Conservation (phyloP, 2,329 filamentous ascomycete genomes). For the Paecilomyces fulvus region DNA sequence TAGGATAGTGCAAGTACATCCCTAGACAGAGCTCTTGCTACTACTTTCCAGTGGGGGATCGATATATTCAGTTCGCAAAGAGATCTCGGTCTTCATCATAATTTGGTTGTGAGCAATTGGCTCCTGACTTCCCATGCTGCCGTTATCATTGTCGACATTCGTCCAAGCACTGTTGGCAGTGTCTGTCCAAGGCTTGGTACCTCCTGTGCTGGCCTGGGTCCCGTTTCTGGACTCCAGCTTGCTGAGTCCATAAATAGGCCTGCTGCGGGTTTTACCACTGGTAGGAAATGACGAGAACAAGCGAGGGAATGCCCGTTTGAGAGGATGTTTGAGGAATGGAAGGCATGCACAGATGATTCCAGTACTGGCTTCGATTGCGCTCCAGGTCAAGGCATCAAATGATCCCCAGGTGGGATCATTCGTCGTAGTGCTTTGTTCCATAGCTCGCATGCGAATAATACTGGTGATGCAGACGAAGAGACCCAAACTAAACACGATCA, state of each 20-base stretch:
- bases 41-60: too few relatives aligned
- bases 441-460: conserved; percentile 35
- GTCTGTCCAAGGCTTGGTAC: background rate
- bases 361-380: conserved; percentile 13
- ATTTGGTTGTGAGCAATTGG: conserved; percentile 7
- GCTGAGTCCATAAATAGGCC: conserved; percentile 6
- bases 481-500: conserved; percentile 42
- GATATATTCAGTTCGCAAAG: conserved; percentile 5
- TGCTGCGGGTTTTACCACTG: conserved; percentile 3
- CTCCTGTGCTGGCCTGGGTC: background rate
- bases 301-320: conserved; percentile 11
- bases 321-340: conserved; percentile 13
- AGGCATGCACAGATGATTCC: conserved; percentile 16
- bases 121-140: conserved; percentile 6
- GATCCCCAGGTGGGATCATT: conserved; percentile 10
- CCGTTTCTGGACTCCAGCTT: conserved; percentile 4
- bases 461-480: conserved; percentile 46
- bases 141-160: background rate
- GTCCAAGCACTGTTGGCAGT: background rate
- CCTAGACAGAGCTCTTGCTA: background rate
- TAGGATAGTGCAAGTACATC: background rate
- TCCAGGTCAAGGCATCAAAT: conserved; percentile 13
- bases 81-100: conserved; percentile 9
- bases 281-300: conserved; percentile 10
- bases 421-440: conserved; percentile 6